Evolutionary conservation across 148 eudicot species (phyloP), one percentile per base, ranked within the genome.

Genomic region (Amaranthus hypochondriacus): DNA sequence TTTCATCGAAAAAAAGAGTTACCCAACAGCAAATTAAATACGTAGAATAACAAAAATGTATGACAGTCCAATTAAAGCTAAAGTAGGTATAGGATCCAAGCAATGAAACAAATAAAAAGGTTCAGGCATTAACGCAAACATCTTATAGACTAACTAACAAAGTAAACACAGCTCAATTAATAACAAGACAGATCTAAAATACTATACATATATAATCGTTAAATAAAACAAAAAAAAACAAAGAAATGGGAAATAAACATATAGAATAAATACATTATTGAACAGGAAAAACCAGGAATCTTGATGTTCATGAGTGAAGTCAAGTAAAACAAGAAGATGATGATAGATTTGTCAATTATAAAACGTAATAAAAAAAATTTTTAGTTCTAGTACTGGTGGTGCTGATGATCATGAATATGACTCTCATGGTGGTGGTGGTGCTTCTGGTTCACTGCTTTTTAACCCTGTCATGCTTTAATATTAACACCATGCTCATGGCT

Each of bases 321-420:
- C 52, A 79, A 48, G 56, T 5, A 48, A 48, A 53, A 49, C n/a
- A 74, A 48, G 7, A 65, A 49, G 39, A 62, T 53, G 18, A 66
- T 2, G 62, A 10, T 50, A 39, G 15, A 44, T 4, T 47, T 49
- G n/a, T 4, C 28, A 18, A 69, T 53, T 60, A 70, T 18, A n/a
- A 15, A 64, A 48, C 1, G 14, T 7, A 62, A 42, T 0, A 43
- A 42, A 48, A 51, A 49, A 18, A 18, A 18, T 0, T 0, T 18
- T 18, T 18, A 18, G 18, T 0, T 87, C 95, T 0, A 86, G 90
- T 70, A 75, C 78, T 39, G 66, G 65, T 49, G 72, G 75, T 7
- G 90, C 86, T 4, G 88, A 84, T 52, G 95, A 87, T 11, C 89
- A 87, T 15, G 95, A 89, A 81, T 86, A 80, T 65, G 82, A 82